Evolutionary conservation across 1,139 yeast species (phyloP).

Genomic region (Geotrichum bryndzae): DNA sequence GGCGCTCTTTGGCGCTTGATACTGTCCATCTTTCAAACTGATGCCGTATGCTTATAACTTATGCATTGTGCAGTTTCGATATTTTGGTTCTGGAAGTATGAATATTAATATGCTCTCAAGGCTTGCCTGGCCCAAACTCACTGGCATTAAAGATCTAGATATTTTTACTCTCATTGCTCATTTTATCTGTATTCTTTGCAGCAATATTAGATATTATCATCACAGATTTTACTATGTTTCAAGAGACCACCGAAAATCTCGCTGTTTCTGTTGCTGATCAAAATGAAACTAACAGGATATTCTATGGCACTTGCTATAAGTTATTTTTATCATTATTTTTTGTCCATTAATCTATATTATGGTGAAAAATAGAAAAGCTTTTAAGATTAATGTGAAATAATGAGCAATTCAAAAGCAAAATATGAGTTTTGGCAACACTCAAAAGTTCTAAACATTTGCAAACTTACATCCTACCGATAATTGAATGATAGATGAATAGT

Average conservation of each 20-base stretch:
- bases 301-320: no score
- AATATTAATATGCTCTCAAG: slow-evolving; percentile 58
- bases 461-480: no score
- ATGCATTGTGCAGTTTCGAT: slow-evolving; percentile 60
- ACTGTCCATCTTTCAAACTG: slow-evolving; percentile 46
- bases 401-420: no score
- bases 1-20: slow-evolving; percentile 42
- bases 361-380: no score
- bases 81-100: slow-evolving; percentile 59
- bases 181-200: slow-evolving; percentile 52
- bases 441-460: no score
- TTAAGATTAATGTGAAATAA: no score
- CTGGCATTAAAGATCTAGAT: slow-evolving; percentile 46
- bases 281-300: no score
- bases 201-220: slow-evolving; percentile 65
- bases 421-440: no score
- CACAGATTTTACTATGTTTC: slow-evolving; percentile 40
- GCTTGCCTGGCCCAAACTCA: slow-evolving; percentile 49
- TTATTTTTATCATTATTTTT: no score
- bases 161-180: slow-evolving; percentile 52
- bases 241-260: slow-evolving; percentile 6
- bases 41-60: slow-evolving; percentile 55
- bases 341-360: no score
- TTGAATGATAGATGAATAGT: no score
- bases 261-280: slow-evolving; percentile 4